Evolutionary conservation across 108 stramenopile genomes (phyloP).

Genomic region (Cyclotella kingstonii): DNA sequence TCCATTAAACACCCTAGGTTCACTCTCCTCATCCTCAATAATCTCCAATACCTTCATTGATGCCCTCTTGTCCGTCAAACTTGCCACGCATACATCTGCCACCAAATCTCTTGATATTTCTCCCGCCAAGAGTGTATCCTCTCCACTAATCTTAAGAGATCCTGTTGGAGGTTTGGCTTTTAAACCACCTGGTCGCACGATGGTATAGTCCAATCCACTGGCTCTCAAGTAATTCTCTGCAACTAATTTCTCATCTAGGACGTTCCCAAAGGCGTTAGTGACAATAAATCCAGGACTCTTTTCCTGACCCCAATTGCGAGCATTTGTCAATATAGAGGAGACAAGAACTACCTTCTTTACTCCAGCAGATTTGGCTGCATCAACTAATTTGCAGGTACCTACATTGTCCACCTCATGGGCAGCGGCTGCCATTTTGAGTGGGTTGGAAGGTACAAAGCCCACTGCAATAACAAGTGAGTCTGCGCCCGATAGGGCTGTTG

Average conservation of each 20-base stretch:
- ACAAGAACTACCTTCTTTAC: conserved; percentile 77
- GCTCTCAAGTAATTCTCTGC: conserved; percentile 66
- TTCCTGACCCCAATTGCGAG: conserved; percentile 76
- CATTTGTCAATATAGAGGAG: conserved; percentile 78
- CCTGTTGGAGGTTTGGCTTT: conserved; percentile 72
- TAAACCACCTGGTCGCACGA: conserved; percentile 80
- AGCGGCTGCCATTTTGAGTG: conserved; percentile 69
- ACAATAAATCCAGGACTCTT: conserved; percentile 76
- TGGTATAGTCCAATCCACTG: conserved; percentile 79
- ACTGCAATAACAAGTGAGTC: conserved; percentile 72
- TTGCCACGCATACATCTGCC: conserved; percentile 81
- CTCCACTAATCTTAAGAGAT: conserved; percentile 52
- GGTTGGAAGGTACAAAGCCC: conserved; percentile 78
- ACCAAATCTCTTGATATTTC: conserved; percentile 82
- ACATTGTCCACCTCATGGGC: conserved; percentile 84
- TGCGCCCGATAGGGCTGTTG: conserved; percentile 51
- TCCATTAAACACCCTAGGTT: conserved; percentile 70
- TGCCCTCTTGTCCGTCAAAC: conserved; percentile 70
- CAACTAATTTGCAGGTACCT: conserved; percentile 72
- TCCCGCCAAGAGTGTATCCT: conserved; percentile 74
- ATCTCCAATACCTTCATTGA: conserved; percentile 81
- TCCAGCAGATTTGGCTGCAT: conserved; percentile 76
- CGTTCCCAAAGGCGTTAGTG: conserved; percentile 83
- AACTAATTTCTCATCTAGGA: conserved; percentile 76
- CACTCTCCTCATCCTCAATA: conserved; percentile 63